Conservation (phyloP, 768 basidiomycete genomes). For the Russula ochroleuca region DNA sequence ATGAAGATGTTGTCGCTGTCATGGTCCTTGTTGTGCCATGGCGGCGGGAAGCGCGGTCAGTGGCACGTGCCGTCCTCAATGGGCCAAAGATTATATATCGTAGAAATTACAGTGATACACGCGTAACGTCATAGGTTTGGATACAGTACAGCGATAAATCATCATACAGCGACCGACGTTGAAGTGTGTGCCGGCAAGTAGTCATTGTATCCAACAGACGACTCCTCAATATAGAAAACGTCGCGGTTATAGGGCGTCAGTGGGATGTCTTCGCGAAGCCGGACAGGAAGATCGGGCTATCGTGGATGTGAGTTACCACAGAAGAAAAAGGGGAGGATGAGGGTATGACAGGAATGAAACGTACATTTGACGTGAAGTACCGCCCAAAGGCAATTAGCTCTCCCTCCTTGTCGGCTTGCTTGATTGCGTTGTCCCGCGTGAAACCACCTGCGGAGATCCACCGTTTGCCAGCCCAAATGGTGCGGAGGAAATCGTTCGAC, state of each 20-base stretch:
- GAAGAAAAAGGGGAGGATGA: background rate
- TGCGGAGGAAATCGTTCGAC: conserved; percentile 44
- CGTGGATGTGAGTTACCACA: background rate
- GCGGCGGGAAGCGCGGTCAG: no score
- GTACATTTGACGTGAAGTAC: conserved; percentile 36
- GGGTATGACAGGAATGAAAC: conserved; percentile 24
- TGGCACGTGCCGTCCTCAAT: no score
- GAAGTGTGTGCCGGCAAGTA: conserved; percentile 29
- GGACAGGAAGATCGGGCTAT: conserved; percentile 35
- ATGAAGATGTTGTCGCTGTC: no score
- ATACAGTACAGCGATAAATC: no score
- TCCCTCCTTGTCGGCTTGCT: conserved; percentile 35
- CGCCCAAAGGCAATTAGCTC: conserved; percentile 40
- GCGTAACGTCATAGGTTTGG: no score
- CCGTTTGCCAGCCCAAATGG: conserved; percentile 42
- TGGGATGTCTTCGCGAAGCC: conserved; percentile 32
- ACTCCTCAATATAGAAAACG: conserved; percentile 16
- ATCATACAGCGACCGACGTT: conserved; percentile 25
- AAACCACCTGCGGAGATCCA: conserved; percentile 47
- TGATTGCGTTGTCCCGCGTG: conserved; percentile 39
- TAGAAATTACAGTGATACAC: no score
- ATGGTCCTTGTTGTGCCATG: no score
- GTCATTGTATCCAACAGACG: conserved; percentile 31
- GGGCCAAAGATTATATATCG: no score
- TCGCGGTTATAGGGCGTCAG: conserved; percentile 32